Conservation (phyloP, 139 green algal species). For the Chlorokybus atmophyticus region DNA sequence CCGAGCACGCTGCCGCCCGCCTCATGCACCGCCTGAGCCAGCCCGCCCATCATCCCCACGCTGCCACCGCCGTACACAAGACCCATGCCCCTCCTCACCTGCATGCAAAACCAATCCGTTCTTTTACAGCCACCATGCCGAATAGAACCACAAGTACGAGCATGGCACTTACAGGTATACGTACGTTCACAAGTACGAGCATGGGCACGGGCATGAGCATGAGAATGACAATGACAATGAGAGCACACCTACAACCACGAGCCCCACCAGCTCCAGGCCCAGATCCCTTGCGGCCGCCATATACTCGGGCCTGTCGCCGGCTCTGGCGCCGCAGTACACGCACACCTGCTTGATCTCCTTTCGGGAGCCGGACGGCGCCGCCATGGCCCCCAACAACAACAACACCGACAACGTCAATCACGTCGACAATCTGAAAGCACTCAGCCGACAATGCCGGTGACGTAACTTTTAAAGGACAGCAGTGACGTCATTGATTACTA, state of each 20-base stretch:
- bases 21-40: slow-evolving; percentile 19
- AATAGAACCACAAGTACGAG: background rate
- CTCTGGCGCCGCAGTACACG: slow-evolving; percentile 14
- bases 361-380: no score
- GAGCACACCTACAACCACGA: background rate
- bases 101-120: background rate
- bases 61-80: slow-evolving; percentile 37
- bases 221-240: background rate
- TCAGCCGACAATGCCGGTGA: no score
- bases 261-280: slow-evolving; percentile 10
- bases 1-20: slow-evolving; percentile 10
- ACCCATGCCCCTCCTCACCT: slow-evolving; percentile 8
- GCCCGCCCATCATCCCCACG: slow-evolving; percentile 35
- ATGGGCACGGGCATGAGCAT: background rate
- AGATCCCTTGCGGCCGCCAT: slow-evolving; percentile 9
- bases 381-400: no score
- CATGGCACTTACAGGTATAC: background rate
- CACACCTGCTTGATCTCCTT: no score
- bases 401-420: no score
- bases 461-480: no score
- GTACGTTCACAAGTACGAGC: background rate
- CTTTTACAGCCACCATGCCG: background rate
- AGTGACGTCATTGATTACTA: no score
- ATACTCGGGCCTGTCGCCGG: slow-evolving; percentile 6
- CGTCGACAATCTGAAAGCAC: no score